Conservation (phyloP, 805 yeast species). For the Lipomyces kockii region DNA sequence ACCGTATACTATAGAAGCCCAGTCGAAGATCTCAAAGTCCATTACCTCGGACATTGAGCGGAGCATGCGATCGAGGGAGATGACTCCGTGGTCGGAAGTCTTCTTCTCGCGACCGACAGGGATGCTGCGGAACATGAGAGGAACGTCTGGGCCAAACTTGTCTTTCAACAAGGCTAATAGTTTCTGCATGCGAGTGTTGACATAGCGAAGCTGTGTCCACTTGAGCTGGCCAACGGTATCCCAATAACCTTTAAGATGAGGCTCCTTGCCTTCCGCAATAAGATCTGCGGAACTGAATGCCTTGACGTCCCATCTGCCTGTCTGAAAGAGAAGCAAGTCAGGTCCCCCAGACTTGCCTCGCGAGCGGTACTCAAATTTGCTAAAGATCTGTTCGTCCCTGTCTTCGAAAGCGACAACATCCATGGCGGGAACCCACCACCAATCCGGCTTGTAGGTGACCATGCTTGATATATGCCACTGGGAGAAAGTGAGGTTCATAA, state of each 20-base stretch:
- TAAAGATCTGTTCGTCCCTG: constrained; percentile 14
- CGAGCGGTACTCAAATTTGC: constrained; percentile 11
- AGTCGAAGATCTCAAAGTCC: constrained; percentile 23
- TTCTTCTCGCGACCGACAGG: not conserved
- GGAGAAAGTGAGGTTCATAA: constrained; percentile 18
- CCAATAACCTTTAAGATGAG: constrained; percentile 5
- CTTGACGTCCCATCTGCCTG: constrained; percentile 14
- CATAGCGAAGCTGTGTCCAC: constrained; percentile 9
- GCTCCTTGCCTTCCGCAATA: constrained; percentile 3
- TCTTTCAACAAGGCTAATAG: not conserved
- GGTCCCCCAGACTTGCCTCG: constrained; percentile 17
- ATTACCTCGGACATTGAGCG: constrained; percentile 8
- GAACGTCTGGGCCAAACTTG: constrained; percentile 8
- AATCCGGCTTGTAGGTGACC: constrained; percentile 24
- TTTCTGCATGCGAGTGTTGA: constrained; percentile 3
- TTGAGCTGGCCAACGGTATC: constrained; percentile 5
- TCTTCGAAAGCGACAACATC: constrained; percentile 19
- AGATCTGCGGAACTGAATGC: constrained; percentile 6
- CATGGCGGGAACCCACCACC: constrained; percentile 28
- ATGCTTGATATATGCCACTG: constrained; percentile 26
- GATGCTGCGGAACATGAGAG: constrained; percentile 23
- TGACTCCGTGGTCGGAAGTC: not conserved
- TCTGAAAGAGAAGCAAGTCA: constrained; percentile 15
- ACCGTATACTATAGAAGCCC: constrained; percentile 18
- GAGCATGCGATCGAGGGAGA: constrained; percentile 15